These are phyloP conservation scores for Apostasia shenzhenica DNA, from an alignment of 106 monocot genomes.

Conservation along the genomic window DNA sequence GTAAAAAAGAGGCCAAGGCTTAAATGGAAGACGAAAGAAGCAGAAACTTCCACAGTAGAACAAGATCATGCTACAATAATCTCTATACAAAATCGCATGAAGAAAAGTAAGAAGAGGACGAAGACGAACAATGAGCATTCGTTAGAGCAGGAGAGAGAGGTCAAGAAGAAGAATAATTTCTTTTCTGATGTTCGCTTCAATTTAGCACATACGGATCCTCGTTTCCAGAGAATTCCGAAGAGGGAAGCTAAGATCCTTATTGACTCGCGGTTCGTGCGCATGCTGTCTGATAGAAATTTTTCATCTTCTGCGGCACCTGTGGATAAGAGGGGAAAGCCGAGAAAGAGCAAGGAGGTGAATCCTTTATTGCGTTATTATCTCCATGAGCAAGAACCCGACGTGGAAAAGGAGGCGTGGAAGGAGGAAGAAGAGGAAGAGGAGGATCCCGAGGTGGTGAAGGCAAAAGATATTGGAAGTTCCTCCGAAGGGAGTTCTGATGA, in stretches of 20 bases:
- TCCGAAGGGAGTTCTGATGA: conserved; percentile 3
- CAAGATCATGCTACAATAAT: background rate
- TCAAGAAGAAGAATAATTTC: conserved; percentile 4
- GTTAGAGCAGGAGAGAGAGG: background rate
- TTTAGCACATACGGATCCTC: conserved; percentile 62
- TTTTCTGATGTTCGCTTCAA: conserved; percentile 63
- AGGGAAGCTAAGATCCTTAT: conserved; percentile 54
- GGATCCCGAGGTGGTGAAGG: conserved; percentile 6
- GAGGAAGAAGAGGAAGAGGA: conserved; percentile 7
- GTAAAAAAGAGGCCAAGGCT: background rate
- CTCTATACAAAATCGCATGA: background rate
- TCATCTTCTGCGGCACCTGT: conserved; percentile 44
- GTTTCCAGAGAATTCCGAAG: conserved; percentile 65
- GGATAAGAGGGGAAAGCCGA: conserved; percentile 66
- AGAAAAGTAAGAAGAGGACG: background rate
- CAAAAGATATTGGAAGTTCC: conserved; percentile 3
- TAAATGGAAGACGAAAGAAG: background rate
- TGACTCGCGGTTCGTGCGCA: conserved; percentile 53
- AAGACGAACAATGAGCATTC: no score
- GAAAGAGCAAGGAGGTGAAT: conserved; percentile 36
- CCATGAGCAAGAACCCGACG: conserved; percentile 28
- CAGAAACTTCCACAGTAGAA: background rate
- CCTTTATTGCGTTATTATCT: conserved; percentile 50
- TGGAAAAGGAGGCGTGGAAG: conserved; percentile 1
- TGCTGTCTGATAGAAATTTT: conserved; percentile 57